phyloP scores from a whole-genome alignment of 129 eudicot genomes.

The Saussurea involucrata region DNA sequence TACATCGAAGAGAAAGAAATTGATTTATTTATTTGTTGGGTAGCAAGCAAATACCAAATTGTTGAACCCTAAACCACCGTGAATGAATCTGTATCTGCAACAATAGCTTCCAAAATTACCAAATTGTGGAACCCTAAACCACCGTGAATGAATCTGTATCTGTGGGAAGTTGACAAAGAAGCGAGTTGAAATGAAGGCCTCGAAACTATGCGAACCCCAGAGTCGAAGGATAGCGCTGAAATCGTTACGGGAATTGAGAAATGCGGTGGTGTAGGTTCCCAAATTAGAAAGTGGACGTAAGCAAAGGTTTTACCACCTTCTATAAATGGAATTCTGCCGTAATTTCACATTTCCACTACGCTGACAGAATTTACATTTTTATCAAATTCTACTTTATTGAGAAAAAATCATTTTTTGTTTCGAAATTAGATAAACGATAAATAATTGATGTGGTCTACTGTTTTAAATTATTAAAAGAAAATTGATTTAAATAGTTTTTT shows the following conservation, averaged over 20 bases:
- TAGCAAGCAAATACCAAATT: not conserved
- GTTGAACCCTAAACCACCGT: slow-evolving; percentile 19
- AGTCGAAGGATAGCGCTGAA: slow-evolving; percentile 6
- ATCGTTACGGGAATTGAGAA: not conserved
- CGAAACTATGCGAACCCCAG: slow-evolving; percentile 19
- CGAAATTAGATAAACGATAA: no score
- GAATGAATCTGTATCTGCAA: slow-evolving; percentile 1
- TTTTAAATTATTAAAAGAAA: no score
- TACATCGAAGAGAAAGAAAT: not conserved
- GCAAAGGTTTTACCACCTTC: not conserved
- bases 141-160: not conserved
- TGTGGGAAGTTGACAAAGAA: slow-evolving; percentile 20
- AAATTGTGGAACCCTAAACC: no score
- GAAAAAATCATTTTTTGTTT: no score
- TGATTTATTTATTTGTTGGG: not conserved
- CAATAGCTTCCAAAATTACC: not conserved
- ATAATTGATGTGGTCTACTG: no score
- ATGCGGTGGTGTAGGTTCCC: not conserved
- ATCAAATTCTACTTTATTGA: no score
- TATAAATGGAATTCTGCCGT: not conserved
- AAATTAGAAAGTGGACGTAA: slow-evolving; percentile 5
- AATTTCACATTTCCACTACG: no score
- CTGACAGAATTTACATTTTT: no score
- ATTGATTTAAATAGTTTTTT: no score
- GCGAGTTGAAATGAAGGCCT: slow-evolving; percentile 29